Evolutionary conservation across 2,329 filamentous ascomycete species (phyloP).

Genomic region (Acrodontium crateriforme): DNA sequence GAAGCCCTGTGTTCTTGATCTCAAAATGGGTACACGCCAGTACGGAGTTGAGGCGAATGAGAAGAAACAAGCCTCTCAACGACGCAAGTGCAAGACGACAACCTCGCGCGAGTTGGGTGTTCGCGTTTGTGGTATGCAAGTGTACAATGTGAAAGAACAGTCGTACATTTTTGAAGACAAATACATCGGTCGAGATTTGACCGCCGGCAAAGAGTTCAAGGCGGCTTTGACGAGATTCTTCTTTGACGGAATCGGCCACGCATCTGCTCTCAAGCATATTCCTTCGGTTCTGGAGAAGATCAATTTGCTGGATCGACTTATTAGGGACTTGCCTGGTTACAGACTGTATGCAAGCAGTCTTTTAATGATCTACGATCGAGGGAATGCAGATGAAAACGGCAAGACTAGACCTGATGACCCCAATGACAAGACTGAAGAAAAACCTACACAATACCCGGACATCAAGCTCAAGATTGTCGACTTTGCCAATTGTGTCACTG

Average conservation of each 20-base stretch:
- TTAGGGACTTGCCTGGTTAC: constrained; percentile 66
- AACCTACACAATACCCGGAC: constrained; percentile 13
- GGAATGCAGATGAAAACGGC: constrained; percentile 40
- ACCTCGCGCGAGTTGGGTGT: constrained; percentile 88
- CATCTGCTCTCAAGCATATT: constrained; percentile 73
- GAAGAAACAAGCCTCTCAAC: constrained; percentile 87
- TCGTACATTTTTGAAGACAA: constrained; percentile 95
- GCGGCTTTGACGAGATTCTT: constrained; percentile 78
- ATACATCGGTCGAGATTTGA: constrained; percentile 82
- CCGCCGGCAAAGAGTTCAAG: constrained; percentile 79
- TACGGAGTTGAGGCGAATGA: constrained; percentile 84
- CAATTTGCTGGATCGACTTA: constrained; percentile 67
- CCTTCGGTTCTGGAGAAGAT: constrained; percentile 78
- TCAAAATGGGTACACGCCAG: constrained; percentile 97
- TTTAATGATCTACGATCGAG: constrained; percentile 93
- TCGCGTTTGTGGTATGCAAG: constrained; percentile 86
- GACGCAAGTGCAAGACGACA: constrained; percentile 81
- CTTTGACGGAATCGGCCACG: constrained; percentile 72
- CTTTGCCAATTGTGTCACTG: constrained; percentile 93
- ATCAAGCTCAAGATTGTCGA: constrained; percentile 97
- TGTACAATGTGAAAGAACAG: constrained; percentile 77
- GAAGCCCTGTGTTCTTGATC: constrained; percentile 85
- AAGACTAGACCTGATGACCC: constrained; percentile 14
- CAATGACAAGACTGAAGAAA: constrained; percentile 3
- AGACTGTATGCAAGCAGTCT: constrained; percentile 92